Evolutionary conservation across 164 flowering plant genomes (phyloP).

Genomic region (Magnolia changhungtana): DNA sequence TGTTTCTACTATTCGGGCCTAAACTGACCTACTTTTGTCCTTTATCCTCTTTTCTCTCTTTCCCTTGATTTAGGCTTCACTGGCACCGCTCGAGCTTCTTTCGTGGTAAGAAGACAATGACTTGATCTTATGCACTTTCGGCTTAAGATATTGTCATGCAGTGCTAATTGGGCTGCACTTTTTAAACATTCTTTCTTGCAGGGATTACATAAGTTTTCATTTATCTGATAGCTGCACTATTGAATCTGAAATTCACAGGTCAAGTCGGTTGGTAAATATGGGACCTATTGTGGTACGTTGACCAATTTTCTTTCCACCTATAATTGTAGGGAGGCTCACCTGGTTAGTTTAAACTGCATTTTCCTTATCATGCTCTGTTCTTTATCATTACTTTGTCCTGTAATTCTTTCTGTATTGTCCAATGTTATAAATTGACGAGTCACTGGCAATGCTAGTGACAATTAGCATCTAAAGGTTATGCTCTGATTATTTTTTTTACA

Average conservation of each 20-base stretch:
- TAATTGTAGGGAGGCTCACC: neutral
- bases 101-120: slow-evolving; percentile 33
- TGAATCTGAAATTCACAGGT: slow-evolving; percentile 38
- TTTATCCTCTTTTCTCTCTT: too few relatives aligned
- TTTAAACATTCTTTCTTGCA: neutral
- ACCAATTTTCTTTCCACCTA: neutral
- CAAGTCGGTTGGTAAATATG: slow-evolving; percentile 39
- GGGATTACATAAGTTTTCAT: neutral
- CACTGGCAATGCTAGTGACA: too few relatives aligned
- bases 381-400: neutral
- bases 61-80: slow-evolving; percentile 38
- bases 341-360: too few relatives aligned
- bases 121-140: neutral
- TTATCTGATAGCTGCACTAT: slow-evolving; percentile 1
- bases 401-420: neutral
- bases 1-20: neutral
- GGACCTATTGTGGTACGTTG: slow-evolving; percentile 62
- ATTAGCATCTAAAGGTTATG: too few relatives aligned
- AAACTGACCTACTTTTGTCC: neutral
- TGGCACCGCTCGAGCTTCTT: slow-evolving; percentile 47
- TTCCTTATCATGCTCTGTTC: neutral
- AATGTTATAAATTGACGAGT: neutral
- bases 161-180: neutral
- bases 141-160: neutral
- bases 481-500: too few relatives aligned